Conservation (phyloP, 163 green algal genomes). For the Chlorella variabilis region DNA sequence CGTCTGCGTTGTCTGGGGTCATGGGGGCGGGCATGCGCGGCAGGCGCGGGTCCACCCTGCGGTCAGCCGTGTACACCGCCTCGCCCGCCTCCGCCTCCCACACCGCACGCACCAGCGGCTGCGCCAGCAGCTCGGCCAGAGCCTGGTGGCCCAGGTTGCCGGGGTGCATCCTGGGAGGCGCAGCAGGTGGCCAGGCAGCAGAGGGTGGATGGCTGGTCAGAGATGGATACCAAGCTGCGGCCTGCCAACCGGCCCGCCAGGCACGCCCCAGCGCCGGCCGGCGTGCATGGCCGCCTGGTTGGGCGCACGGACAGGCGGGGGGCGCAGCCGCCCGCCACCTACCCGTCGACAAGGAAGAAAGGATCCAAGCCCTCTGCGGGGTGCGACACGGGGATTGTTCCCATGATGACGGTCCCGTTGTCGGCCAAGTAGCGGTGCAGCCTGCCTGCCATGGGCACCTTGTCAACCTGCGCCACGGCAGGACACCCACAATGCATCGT, state of each 20-base stretch:
- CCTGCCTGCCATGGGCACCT: background rate
- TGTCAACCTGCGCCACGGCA: background rate
- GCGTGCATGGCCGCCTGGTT: too few species aligned
- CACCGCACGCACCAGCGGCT: background rate
- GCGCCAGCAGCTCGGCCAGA: background rate
- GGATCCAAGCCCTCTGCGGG: background rate
- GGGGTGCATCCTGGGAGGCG: background rate
- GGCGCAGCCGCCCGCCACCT: background rate
- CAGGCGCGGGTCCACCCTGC: background rate
- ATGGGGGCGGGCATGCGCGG: background rate
- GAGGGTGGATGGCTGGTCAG: too few species aligned
- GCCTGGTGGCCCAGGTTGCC: slow-evolving; percentile 5
- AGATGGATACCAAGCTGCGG: too few species aligned
- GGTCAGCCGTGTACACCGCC: background rate
- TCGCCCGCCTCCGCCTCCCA: background rate
- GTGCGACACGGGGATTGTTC: background rate
- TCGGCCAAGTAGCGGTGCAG: background rate
- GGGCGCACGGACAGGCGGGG: background rate
- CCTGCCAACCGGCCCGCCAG: too few species aligned
- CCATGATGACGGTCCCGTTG: background rate
- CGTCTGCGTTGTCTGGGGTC: background rate
- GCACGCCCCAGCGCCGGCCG: too few species aligned
- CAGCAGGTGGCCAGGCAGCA: background rate
- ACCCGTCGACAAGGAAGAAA: slow-evolving; percentile 1
- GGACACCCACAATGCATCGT: background rate